These are phyloP conservation scores for Parsonsia alboflavescens DNA, from an alignment of 257 asterid species.

Conservation along the genomic window DNA sequence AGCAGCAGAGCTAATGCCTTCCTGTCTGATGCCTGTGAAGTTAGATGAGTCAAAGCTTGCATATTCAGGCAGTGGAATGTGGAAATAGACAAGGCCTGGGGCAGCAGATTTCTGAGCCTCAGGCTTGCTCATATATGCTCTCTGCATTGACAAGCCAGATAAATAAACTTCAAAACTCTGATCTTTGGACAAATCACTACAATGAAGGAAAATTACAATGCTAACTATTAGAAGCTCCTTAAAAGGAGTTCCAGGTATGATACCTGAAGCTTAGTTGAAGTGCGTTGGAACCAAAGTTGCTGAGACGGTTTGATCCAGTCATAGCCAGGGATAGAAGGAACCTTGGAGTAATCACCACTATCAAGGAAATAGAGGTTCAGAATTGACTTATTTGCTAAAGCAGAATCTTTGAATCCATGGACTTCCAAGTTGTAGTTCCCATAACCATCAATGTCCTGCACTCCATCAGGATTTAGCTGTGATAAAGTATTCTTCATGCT, in stretches of 20 bases:
- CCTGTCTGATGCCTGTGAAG: conserved; percentile 71
- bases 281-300: conserved; percentile 75
- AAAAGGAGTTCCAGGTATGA: not conserved
- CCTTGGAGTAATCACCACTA: conserved; percentile 86
- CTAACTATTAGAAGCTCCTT: not conserved
- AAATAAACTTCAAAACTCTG: not conserved
- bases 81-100: conserved; percentile 87
- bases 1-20: conserved; percentile 81
- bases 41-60: conserved; percentile 74
- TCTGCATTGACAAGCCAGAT: conserved; percentile 32
- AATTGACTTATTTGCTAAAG: conserved; percentile 57
- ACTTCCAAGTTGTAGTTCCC: conserved; percentile 92
- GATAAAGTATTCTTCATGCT: conserved; percentile 76
- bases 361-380: conserved; percentile 84
- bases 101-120: conserved; percentile 59
- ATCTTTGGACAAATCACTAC: not conserved
- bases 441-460: conserved; percentile 61
- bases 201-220: not conserved
- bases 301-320: conserved; percentile 94
- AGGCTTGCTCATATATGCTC: conserved; percentile 50
- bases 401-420: conserved; percentile 55
- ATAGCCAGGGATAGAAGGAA: conserved; percentile 76
- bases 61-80: conserved; percentile 88
- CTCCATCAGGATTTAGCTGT: conserved; percentile 52
- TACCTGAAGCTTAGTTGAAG: conserved; percentile 72